Conservation (phyloP, 2,329 filamentous ascomycete species). For the Aspergillus costaricaensis region DNA sequence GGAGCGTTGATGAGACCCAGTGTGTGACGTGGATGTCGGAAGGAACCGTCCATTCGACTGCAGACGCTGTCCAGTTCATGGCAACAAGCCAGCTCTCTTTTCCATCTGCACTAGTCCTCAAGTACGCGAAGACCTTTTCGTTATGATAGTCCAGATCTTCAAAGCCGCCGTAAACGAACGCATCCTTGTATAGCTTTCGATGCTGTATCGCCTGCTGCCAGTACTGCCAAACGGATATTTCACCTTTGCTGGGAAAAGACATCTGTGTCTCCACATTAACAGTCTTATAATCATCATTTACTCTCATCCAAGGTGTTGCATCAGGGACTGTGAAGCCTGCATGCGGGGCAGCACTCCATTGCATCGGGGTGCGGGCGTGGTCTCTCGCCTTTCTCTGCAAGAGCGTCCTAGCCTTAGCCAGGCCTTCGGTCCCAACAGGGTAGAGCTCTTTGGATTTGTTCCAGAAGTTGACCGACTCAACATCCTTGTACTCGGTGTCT, state of each 20-base stretch:
- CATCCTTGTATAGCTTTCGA: slow-evolving; percentile 61
- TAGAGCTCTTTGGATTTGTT: no score
- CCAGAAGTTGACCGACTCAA: slow-evolving; percentile 60
- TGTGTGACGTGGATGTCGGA: no score
- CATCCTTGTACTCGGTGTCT: slow-evolving; percentile 65
- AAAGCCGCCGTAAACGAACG: slow-evolving; percentile 45
- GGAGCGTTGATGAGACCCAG: no score
- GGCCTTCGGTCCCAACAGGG: no score
- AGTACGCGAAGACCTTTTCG: slow-evolving; percentile 50
- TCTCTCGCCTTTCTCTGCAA: slow-evolving; percentile 65
- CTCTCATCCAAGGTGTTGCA: slow-evolving; percentile 65
- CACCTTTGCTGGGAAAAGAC: slow-evolving; percentile 30
- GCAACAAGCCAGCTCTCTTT: no score
- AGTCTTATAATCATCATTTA: slow-evolving; percentile 59
- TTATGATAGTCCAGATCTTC: background rate
- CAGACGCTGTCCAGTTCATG: no score
- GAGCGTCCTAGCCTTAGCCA: slow-evolving; percentile 42
- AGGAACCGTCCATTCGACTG: no score
- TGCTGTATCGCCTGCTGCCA: slow-evolving; percentile 59
- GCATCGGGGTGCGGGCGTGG: slow-evolving; percentile 70
- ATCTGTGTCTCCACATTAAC: slow-evolving; percentile 43
- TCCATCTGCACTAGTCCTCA: no score
- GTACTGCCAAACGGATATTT: slow-evolving; percentile 57
- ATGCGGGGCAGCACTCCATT: slow-evolving; percentile 63
- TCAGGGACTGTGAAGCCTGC: slow-evolving; percentile 63